phyloP scores from a whole-genome alignment of 108 stramenopile species.

The Chaetoceros tenuissimus region DNA sequence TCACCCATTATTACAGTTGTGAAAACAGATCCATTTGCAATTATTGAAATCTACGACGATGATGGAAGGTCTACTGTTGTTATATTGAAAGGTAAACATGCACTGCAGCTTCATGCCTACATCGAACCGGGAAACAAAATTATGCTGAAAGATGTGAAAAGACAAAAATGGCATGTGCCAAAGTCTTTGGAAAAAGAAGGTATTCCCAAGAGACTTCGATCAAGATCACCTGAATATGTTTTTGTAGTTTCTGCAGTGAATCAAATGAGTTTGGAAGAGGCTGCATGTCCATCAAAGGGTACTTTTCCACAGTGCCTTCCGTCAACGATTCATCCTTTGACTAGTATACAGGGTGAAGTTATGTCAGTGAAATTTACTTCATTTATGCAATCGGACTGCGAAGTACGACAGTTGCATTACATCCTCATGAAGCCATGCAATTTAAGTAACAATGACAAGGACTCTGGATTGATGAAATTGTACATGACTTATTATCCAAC shows the following conservation, averaged over 20 bases:
- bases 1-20: constrained; percentile 63
- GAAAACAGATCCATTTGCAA: constrained; percentile 54
- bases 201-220: constrained; percentile 22
- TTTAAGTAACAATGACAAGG: too few species aligned
- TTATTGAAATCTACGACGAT: constrained; percentile 61
- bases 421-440: constrained; percentile 17
- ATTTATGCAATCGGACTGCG: too few species aligned
- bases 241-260: constrained; percentile 37
- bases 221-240: constrained; percentile 53
- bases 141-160: constrained; percentile 28
- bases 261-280: constrained; percentile 25
- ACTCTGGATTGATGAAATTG: neutral
- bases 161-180: constrained; percentile 57
- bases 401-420: too few species aligned
- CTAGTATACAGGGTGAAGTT: constrained; percentile 24
- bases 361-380: constrained; percentile 25
- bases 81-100: constrained; percentile 45
- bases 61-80: constrained; percentile 28
- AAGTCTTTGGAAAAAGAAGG: constrained; percentile 15
- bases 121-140: constrained; percentile 51
- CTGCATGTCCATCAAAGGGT: neutral
- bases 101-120: constrained; percentile 40
- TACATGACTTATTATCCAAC: constrained; percentile 51
- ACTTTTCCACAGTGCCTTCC: constrained; percentile 7
- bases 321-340: constrained; percentile 20